These are phyloP conservation scores for Nelumbo lutea DNA, from an alignment of 164 flowering plant genomes.

Conservation along the genomic window DNA sequence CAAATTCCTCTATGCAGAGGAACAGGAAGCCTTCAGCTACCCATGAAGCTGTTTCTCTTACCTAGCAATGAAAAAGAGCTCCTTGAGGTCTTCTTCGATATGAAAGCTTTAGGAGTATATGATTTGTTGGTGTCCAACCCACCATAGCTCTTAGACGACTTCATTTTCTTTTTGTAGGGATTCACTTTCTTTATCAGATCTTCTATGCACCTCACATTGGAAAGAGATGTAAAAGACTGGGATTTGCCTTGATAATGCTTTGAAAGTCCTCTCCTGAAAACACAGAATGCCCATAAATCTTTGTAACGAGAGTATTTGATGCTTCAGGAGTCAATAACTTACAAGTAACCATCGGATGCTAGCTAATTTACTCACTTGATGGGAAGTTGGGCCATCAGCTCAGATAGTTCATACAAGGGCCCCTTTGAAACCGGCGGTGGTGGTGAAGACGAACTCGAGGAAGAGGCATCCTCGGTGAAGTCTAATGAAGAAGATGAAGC, in stretches of 20 bases:
- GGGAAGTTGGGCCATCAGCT: slow-evolving; percentile 78
- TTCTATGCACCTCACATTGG: slow-evolving; percentile 53
- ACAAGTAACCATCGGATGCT: neutral
- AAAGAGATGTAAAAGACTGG: slow-evolving; percentile 64
- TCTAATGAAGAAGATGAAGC: slow-evolving; percentile 40
- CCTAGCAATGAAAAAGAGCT: slow-evolving; percentile 22
- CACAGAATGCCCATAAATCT: neutral
- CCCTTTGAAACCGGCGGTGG: slow-evolving; percentile 30
- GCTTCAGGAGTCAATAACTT: neutral
- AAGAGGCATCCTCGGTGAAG: slow-evolving; percentile 51
- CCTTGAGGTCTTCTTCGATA: slow-evolving; percentile 52
- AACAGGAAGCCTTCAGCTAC: slow-evolving; percentile 32
- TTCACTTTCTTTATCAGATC: slow-evolving; percentile 63
- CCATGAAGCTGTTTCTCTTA: slow-evolving; percentile 26
- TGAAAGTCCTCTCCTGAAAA: slow-evolving; percentile 81
- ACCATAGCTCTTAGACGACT: slow-evolving; percentile 57
- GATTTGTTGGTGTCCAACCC: slow-evolving; percentile 36
- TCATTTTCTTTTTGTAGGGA: slow-evolving; percentile 45
- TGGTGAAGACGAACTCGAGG: slow-evolving; percentile 21
- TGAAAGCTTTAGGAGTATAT: slow-evolving; percentile 41
- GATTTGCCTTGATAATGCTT: slow-evolving; percentile 68
- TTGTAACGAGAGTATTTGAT: neutral
- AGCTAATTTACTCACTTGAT: slow-evolving; percentile 51
- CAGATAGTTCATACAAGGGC: slow-evolving; percentile 67
- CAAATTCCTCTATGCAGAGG: slow-evolving; percentile 27